Base-by-base conservation (phyloP, 371 early-diverging fungal species). In the Coemansia sp. region DNA sequence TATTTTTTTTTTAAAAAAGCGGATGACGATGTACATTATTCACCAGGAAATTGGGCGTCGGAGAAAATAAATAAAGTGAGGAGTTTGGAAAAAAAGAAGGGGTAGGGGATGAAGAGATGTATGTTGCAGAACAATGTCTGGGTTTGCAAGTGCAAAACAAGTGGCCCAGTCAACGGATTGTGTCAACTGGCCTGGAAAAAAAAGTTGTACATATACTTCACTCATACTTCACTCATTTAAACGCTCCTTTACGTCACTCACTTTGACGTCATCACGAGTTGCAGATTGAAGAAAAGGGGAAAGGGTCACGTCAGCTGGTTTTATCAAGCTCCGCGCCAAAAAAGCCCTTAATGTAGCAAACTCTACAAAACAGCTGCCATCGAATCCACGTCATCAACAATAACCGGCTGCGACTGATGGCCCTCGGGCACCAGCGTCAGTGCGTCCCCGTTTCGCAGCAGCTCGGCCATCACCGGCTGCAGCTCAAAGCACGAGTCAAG, bases 401-500 rank as follows among this genome's bases (percentile, higher is more conserved):
- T 9, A 11, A 49, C 50, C 3, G 6, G 39, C 39, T 6, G 39
- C 39, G 9, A 11, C 38, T 42, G 52, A 11, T 34, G 8, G 26
- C 77, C 77, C 0, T 30, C 57, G 4, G 60, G 55, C 13, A 48
- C 47, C 11, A 72, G 34, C 7, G 13, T 50, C 47, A 77, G 38
- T 1, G 32, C 20, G 35, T 77, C 73, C n/a, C 74, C 65, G 42
- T 72, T 70, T 1, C 40, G 58, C 38, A 76, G 9, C 7, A 78
- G 43, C 39, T 14, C 2, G 20, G 13, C 2, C 40, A 78, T 50
- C 1, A 60, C 26, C 14, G 10, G 16, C 34, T 51, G 51, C 11
- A 95, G 80, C 70, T 94, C 95, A 54, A 82, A 82, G 58, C 93
- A 91, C 55, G 85, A 81, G 49, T 83, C 83, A 77, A 97, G 94